Conservation (phyloP, 2,329 filamentous ascomycete genomes). For the Dothideomycetes sp. region DNA sequence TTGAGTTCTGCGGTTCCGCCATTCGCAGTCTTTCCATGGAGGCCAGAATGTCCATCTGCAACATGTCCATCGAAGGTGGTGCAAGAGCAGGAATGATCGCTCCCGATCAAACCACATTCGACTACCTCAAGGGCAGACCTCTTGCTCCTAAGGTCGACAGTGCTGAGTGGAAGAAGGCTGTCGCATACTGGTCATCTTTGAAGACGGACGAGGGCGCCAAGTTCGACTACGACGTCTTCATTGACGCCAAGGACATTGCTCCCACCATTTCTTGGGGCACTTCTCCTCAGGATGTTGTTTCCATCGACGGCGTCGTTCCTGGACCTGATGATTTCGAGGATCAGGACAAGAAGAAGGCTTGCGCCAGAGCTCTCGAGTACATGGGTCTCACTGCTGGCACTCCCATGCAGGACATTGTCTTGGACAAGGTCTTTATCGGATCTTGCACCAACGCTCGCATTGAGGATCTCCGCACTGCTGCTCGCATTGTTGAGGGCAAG, state of each 20-base stretch:
- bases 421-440: slow-evolving; percentile 97
- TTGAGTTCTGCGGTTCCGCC: slow-evolving; percentile 94
- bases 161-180: slow-evolving; percentile 80
- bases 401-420: slow-evolving; percentile 77
- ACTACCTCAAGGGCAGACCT: slow-evolving; percentile 86
- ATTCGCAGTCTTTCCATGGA: slow-evolving; percentile 85
- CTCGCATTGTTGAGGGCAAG: slow-evolving; percentile 75
- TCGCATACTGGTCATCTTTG: slow-evolving; percentile 78
- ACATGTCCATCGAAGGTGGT: slow-evolving; percentile 97
- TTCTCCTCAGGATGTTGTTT: slow-evolving; percentile 89
- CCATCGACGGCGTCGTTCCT: slow-evolving; percentile 84
- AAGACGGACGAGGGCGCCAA: slow-evolving; percentile 80
- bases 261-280: slow-evolving; percentile 97
- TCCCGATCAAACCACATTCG: slow-evolving; percentile 86
- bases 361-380: slow-evolving; percentile 79
- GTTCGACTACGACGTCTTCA: slow-evolving; percentile 81
- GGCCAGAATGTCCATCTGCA: slow-evolving; percentile 97
- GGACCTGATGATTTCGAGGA: slow-evolving; percentile 78
- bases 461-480: slow-evolving; percentile 84
- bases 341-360: slow-evolving; percentile 69
- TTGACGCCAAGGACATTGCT: slow-evolving; percentile 85
- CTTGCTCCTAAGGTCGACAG: slow-evolving; percentile 78
- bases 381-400: slow-evolving; percentile 88
- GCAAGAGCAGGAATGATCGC: slow-evolving; percentile 95
- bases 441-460: slow-evolving; percentile 97